Conservation (phyloP, 768 basidiomycete species). For the Lentinula boryana region DNA sequence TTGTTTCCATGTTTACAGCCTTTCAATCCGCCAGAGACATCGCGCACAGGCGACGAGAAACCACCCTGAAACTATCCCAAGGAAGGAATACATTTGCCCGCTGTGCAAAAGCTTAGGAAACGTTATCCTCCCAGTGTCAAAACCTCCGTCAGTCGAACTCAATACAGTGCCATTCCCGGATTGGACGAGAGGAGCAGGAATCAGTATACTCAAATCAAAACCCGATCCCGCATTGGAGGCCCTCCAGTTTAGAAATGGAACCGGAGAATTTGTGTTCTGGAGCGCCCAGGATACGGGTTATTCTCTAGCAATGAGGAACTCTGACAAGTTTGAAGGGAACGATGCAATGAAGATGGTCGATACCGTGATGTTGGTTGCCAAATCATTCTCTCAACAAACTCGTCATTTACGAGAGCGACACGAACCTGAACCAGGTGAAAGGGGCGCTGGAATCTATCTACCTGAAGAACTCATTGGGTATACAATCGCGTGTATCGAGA, state of each 20-base stretch:
- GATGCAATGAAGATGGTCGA: conserved; percentile 81
- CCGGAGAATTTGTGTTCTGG: conserved; percentile 89
- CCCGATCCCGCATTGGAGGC: conserved; percentile 68
- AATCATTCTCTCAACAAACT: conserved; percentile 79
- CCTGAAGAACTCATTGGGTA: conserved; percentile 91
- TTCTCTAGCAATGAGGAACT: conserved; percentile 43
- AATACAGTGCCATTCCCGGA: conserved; percentile 69
- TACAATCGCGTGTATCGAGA: conserved; percentile 78
- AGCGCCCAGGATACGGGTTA: conserved; percentile 76
- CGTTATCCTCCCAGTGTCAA: conserved; percentile 79
- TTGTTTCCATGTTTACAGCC: conserved; percentile 88
- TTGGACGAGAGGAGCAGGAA: conserved; percentile 87
- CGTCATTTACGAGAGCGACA: conserved; percentile 73
- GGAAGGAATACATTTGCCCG: conserved; percentile 95
- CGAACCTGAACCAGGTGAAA: conserved; percentile 65
- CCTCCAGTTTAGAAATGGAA: conserved; percentile 71
- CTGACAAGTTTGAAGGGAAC: conserved; percentile 44
- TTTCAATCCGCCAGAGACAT: conserved; percentile 83
- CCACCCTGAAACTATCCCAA: conserved; percentile 90
- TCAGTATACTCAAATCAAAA: conserved; percentile 81
- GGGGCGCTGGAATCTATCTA: conserved; percentile 83
- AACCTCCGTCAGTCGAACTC: conserved; percentile 40
- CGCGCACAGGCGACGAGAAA: conserved; percentile 84
- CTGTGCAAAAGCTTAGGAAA: conserved; percentile 97
- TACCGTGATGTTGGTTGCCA: conserved; percentile 73